These are phyloP conservation scores for Arthrinium phaeospermum DNA, from an alignment of 2,329 filamentous ascomycete species.

Conservation along the genomic window DNA sequence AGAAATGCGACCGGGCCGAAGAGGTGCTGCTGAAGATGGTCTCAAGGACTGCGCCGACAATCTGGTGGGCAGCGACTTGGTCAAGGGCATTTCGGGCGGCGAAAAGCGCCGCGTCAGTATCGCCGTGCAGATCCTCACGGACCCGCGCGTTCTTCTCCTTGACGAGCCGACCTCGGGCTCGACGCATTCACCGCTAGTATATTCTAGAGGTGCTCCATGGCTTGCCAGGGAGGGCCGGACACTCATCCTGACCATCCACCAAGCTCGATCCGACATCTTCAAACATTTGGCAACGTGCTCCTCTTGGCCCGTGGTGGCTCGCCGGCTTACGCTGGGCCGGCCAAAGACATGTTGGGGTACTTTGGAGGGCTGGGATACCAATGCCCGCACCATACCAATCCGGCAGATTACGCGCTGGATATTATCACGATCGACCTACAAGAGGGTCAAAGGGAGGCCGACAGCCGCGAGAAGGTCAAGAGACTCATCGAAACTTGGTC, in stretches of 20 bases:
- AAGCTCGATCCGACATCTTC: slow-evolving; percentile 76
- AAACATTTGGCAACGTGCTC: slow-evolving; percentile 70
- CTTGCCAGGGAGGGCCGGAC: slow-evolving; percentile 77
- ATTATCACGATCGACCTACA: slow-evolving; percentile 79
- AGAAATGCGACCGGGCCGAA: slow-evolving; percentile 72
- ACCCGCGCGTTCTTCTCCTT: slow-evolving; percentile 73
- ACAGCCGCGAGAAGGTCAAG: slow-evolving; percentile 67
- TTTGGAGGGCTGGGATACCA: slow-evolving; percentile 65
- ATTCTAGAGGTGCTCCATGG: slow-evolving; percentile 75
- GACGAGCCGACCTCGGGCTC: slow-evolving; percentile 78
- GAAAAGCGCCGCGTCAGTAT: slow-evolving; percentile 81
- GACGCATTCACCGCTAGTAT: slow-evolving; percentile 78
- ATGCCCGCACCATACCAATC: slow-evolving; percentile 74
- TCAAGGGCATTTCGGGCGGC: slow-evolving; percentile 81
- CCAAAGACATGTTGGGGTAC: slow-evolving; percentile 68
- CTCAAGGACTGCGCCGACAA: slow-evolving; percentile 80
- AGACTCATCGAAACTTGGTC: slow-evolving; percentile 66
- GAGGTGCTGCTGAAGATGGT: slow-evolving; percentile 75
- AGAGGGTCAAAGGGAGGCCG: slow-evolving; percentile 64
- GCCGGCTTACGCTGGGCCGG: slow-evolving; percentile 70
- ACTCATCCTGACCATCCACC: slow-evolving; percentile 78
- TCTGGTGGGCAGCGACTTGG: slow-evolving; percentile 71
- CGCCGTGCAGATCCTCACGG: slow-evolving; percentile 77
- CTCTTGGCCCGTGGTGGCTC: slow-evolving; percentile 73
- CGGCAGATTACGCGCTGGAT: slow-evolving; percentile 79